phyloP scores from a whole-genome alignment of 805 yeast species.

The Ogataea pignaliae region DNA sequence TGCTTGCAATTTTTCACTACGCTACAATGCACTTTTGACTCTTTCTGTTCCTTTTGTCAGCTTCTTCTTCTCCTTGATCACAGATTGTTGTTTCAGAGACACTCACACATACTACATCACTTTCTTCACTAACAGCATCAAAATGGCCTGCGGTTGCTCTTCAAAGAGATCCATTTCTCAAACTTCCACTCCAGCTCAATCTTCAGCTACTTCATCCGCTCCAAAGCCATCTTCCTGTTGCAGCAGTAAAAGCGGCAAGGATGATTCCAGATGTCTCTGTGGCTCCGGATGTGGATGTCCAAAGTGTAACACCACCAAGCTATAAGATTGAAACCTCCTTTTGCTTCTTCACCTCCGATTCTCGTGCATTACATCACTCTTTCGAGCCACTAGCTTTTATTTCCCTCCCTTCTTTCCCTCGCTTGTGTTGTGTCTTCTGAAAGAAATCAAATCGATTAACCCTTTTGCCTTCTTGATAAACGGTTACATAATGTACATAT shows the following conservation, averaged over 20 bases:
- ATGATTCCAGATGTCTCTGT: conserved; percentile 27
- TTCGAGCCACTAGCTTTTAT: too few relatives aligned
- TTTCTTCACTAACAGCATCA: conserved; percentile 1
- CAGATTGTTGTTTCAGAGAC: not conserved
- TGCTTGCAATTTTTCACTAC: not conserved
- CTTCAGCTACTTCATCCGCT: not conserved
- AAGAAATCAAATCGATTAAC: too few relatives aligned
- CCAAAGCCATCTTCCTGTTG: conserved; percentile 18
- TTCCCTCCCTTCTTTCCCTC: too few relatives aligned
- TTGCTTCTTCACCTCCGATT: too few relatives aligned
- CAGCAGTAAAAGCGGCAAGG: conserved; percentile 16
- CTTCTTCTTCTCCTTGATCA: not conserved
- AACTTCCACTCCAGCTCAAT: not conserved
- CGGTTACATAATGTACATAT: too few relatives aligned
- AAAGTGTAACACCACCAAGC: conserved; percentile 33
- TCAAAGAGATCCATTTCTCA: conserved; percentile 1
- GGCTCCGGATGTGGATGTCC: conserved; percentile 34
- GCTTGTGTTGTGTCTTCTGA: too few relatives aligned
- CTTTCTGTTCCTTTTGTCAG: not conserved
- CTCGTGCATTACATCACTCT: too few relatives aligned
- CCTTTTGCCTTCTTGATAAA: too few relatives aligned
- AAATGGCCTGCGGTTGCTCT: conserved; percentile 25
- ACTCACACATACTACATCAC: not conserved
- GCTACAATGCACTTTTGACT: too few relatives aligned
- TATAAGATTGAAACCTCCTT: conserved; percentile 7